Conservation (phyloP, 164 flowering plant genomes). For the Umbilicus rupestris region DNA sequence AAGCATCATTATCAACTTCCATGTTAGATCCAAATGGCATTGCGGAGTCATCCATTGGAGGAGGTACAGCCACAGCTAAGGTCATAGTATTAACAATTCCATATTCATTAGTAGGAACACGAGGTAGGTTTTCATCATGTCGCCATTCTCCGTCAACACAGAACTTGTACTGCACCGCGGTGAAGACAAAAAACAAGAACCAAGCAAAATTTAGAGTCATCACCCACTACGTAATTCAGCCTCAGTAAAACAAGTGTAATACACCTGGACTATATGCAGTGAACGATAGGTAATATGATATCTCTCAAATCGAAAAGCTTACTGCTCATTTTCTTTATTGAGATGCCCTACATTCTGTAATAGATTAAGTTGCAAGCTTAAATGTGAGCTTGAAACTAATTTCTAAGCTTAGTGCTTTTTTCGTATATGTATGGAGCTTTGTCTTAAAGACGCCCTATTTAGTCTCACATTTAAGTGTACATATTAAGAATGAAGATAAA, state of each 20-base stretch:
- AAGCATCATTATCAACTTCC: constrained; percentile 76
- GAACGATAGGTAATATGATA: background rate
- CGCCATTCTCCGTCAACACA: constrained; percentile 92
- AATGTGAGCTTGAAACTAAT: background rate
- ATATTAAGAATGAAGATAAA: background rate
- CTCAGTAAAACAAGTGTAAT: background rate
- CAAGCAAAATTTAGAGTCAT: background rate
- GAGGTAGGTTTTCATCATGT: constrained; percentile 67
- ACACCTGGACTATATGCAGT: background rate
- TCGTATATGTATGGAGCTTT: background rate
- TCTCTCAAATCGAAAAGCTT: background rate
- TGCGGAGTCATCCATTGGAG: constrained; percentile 21
- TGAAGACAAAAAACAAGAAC: constrained; percentile 5
- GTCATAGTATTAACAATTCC: constrained; percentile 70
- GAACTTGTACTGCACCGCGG: constrained; percentile 66
- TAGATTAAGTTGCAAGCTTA: too few species aligned
- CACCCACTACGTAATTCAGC: background rate
- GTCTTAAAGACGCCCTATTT: background rate
- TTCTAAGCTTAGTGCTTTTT: background rate
- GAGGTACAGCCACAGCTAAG: constrained; percentile 30
- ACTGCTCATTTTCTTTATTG: background rate
- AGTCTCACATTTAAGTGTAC: background rate
- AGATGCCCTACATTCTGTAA: too few species aligned
- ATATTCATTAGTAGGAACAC: constrained; percentile 39
- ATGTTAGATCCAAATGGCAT: constrained; percentile 45